Base-by-base conservation (phyloP, 2,329 filamentous ascomycete genomes). In the Penicillium sp. region DNA sequence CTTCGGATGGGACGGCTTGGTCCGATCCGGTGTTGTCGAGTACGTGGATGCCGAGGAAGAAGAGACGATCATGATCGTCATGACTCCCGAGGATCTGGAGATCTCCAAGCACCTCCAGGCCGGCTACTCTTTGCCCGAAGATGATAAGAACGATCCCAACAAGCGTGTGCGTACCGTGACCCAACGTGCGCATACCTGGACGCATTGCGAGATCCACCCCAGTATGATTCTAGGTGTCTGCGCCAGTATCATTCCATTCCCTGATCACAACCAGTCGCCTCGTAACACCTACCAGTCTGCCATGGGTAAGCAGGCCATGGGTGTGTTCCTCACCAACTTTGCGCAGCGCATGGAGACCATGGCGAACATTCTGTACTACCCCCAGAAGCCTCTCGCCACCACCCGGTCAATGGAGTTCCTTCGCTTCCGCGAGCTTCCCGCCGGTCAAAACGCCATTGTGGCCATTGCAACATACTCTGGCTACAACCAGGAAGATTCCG, bases 221-320 rank as follows among this genome's bases (percentile, higher is more conserved):
- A 96, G 92, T 78, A 99, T 99, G 95, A 95, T 99, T 75, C 81
- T 99, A 56, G 95, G 95, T 73, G 96, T 99, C 64, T 99, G 96
- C 74, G 95, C 95, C 70, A 97, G 93, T 79, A 99, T 99, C 77
- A 99, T 99, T 82, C 95, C 95, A 0, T 99, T 99, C 87, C 95
- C 96, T 1, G 95, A 99, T 80, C 95, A 99, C 81, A 99, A 99
- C 50, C 72, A 96, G 85, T 98, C 94, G 63, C 95, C 95, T 66
- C 90, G 95, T 89, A 99, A 99, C 75, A 98, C 94, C 4, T 99
- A 97, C 77, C 94, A 98, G 79, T 97, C 94, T 70, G 95, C 95
- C 74, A 99, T 99, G 95, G 95, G 96, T 82, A 99, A 99, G 80
- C 95, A 99, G 85, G 95, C 95, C 62, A 99, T 99, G 96, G 95